Base-by-base conservation (phyloP, 768 basidiomycete species). In the Hortiboletus campestris region DNA sequence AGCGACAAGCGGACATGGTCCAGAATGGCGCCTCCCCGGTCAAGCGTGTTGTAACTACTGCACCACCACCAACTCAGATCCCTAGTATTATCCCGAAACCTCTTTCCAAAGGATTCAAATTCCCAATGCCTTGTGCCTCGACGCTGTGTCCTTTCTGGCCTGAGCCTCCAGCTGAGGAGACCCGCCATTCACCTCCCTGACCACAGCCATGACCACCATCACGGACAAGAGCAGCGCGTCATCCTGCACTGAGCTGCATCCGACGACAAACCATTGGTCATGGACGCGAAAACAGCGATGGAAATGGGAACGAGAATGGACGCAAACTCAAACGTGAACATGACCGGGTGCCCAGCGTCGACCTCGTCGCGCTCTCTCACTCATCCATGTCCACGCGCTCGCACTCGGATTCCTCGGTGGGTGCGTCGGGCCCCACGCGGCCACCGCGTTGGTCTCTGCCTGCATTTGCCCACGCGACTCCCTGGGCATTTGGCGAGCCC, bases 381-480 rank as follows among this genome's bases (percentile, higher is more conserved):
- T 58, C 61, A 17, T 56, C 63, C 36, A 17, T 14, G 3, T 67
- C 64, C 22, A 10, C 32, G 2, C 47, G 56, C 7, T 59, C 67
- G 3, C 46, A 50, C 16, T 57, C 58, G 10, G 43, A 7, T 10
- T 62, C 66, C 19, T 60, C 64, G 9, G 20, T 17, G 22, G 39
- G 7, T 1, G 10, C 40, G 3, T 53, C 62, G 1, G 43, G n/a
- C 11, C 45, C 53, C 14, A 14, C 20, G 16, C 34, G 35, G 16
- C 53, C 25, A 2, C 14, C 53, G 7, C 70, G 66, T 12, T 56
- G 55, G 52, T 68, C 69, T 1, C 56, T 69, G 10, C 61, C 69
- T 2, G 49, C 44, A 0, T 48, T 51, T 11, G 16, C 48, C 0
- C 41, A 52, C 9, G 14, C 48, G 9, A 39, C 50, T 20, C 50